phyloP scores from a whole-genome alignment of 1,284 basidiomycete species.

The Leccinum solheimii region DNA sequence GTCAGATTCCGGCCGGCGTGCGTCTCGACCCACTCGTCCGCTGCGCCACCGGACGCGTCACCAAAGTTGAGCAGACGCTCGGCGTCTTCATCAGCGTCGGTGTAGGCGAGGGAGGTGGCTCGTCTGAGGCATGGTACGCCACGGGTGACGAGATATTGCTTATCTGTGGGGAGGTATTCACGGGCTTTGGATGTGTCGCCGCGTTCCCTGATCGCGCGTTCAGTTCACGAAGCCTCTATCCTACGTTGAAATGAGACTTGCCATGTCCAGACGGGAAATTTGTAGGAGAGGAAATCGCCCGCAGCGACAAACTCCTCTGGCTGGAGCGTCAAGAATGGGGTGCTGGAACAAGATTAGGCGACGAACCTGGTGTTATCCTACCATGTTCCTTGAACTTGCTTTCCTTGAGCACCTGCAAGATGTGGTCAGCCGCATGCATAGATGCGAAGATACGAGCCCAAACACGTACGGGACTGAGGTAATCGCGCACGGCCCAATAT shows the following conservation, averaged over 20 bases:
- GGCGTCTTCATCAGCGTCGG: constrained; percentile 91
- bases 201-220: constrained; percentile 66
- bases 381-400: constrained; percentile 99
- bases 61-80: constrained; percentile 83
- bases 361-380: constrained; percentile 88
- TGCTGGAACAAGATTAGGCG: constrained; percentile 8
- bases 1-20: constrained; percentile 69
- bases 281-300: constrained; percentile 92
- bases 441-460: constrained; percentile 21
- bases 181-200: constrained; percentile 82
- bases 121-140: constrained; percentile 92
- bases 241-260: constrained; percentile 37
- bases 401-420: constrained; percentile 84
- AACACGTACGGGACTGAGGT: constrained; percentile 83
- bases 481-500: constrained; percentile 95
- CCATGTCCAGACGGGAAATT: constrained; percentile 96
- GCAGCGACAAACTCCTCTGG: constrained; percentile 95
- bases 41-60: constrained; percentile 60
- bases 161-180: constrained; percentile 92
- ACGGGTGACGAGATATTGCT: constrained; percentile 94
- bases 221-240: background rate
- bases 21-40: constrained; percentile 86
- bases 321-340: constrained; percentile 20
- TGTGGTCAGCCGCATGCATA: constrained; percentile 33
- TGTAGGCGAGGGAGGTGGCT: constrained; percentile 89